phyloP scores from a whole-genome alignment of 2,329 filamentous ascomycete genomes.

The Dothidotthia symphoricarpi region DNA sequence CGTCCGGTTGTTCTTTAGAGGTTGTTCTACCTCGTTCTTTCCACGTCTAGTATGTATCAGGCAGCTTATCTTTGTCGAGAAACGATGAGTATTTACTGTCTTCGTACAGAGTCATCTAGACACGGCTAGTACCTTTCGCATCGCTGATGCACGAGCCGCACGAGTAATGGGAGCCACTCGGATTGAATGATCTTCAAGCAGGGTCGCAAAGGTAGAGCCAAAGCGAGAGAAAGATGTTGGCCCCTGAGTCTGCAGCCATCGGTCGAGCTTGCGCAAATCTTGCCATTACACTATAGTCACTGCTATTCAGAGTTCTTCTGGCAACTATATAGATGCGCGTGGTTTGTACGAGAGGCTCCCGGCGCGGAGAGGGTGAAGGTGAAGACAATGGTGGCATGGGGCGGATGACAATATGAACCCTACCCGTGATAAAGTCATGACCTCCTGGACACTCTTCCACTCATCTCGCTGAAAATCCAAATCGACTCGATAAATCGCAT shows the following conservation, averaged over 20 bases:
- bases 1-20: too few species aligned
- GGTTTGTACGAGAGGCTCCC: background rate
- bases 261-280: conserved; percentile 3
- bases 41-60: too few species aligned
- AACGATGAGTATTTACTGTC: too few species aligned
- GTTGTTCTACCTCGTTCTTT: too few species aligned
- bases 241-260: background rate
- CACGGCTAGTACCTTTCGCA: too few species aligned
- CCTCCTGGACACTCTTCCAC: conserved; percentile 9
- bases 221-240: conserved; percentile 1
- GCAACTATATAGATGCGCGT: background rate
- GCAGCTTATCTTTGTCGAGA: too few species aligned
- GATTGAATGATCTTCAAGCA: background rate
- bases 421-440: conserved; percentile 1
- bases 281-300: background rate
- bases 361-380: conserved; percentile 11
- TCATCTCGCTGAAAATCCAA: conserved; percentile 1
- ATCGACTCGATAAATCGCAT: background rate
- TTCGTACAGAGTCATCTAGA: too few species aligned
- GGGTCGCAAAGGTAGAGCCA: background rate
- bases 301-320: background rate
- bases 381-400: conserved; percentile 7
- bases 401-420: conserved; percentile 9
- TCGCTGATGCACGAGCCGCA: too few species aligned
- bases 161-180: too few species aligned